Evolutionary conservation across 176 grass and related monocot species (phyloP).

Genomic region (Raddia guianensis): DNA sequence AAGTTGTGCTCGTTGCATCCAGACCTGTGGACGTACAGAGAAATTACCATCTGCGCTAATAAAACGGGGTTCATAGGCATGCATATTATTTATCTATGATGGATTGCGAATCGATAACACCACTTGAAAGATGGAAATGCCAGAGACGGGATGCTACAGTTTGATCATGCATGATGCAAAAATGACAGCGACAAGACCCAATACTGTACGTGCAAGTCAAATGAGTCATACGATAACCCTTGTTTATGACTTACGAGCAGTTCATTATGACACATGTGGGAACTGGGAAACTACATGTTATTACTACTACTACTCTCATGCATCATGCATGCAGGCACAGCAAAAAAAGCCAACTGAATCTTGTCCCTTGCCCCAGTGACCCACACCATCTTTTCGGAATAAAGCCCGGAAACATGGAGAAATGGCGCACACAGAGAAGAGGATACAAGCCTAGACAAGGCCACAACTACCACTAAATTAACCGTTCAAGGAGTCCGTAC

Average conservation of each 20-base stretch:
- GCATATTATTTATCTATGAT: not conserved
- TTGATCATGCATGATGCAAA: not conserved
- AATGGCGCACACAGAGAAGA: slow-evolving; percentile 5
- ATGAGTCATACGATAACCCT: not conserved
- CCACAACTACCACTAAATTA: not conserved
- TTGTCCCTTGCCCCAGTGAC: not conserved
- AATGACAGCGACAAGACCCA: not conserved
- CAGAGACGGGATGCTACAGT: not conserved
- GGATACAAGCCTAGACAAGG: not conserved
- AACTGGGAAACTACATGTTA: not conserved
- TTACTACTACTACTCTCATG: not conserved
- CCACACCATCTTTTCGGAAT: not conserved
- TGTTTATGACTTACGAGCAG: not conserved
- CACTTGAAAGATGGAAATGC: not conserved
- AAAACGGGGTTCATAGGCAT: not conserved
- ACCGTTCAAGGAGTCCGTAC: not conserved
- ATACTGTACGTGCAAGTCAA: not conserved
- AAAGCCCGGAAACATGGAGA: not conserved
- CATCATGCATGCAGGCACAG: not conserved
- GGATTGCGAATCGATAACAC: too few relatives aligned
- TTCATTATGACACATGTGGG: not conserved
- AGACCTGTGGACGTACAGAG: slow-evolving; percentile 46
- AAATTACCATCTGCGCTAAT: not conserved
- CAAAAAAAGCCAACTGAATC: not conserved
- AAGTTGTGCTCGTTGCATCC: slow-evolving; percentile 99